Conservation (phyloP, 805 yeast species). For the Priceomyces haplophilus region DNA sequence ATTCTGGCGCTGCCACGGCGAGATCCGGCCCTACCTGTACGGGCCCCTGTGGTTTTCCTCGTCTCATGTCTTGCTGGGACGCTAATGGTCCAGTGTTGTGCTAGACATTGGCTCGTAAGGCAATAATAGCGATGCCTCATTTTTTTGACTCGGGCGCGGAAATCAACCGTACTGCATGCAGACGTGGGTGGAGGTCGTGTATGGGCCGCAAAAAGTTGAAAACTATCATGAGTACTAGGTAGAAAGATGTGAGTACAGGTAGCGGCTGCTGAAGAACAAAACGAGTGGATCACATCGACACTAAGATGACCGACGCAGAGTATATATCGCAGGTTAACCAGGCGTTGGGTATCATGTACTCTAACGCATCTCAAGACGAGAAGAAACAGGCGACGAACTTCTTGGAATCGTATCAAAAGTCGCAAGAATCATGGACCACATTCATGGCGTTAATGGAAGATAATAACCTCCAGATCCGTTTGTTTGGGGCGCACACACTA, state of each 20-base stretch:
- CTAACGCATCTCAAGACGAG: constrained; percentile 42
- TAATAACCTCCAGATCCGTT: constrained; percentile 52
- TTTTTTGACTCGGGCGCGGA: neutral
- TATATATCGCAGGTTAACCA: constrained; percentile 32
- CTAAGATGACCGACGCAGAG: constrained; percentile 8
- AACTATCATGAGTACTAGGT: neutral
- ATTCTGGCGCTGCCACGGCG: neutral
- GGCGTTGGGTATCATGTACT: constrained; percentile 50
- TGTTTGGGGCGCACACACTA: constrained; percentile 90
- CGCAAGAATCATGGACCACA: constrained; percentile 75
- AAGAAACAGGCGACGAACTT: constrained; percentile 50
- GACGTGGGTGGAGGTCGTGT: too few relatives aligned
- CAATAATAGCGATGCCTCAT: neutral
- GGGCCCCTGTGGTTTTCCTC: too few relatives aligned
- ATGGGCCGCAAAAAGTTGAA: neutral
- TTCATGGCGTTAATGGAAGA: constrained; percentile 53
- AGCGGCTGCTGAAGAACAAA: neutral
- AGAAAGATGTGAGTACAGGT: neutral
- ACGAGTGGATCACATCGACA: neutral
- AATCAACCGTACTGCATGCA: neutral
- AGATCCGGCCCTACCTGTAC: too few relatives aligned
- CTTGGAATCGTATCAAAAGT: constrained; percentile 80
- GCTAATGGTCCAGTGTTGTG: too few relatives aligned
- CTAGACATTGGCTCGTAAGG: too few relatives aligned
- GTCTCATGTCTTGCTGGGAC: too few relatives aligned